Conservation (phyloP, 768 basidiomycete genomes). For the Nidularia pulvinata region DNA sequence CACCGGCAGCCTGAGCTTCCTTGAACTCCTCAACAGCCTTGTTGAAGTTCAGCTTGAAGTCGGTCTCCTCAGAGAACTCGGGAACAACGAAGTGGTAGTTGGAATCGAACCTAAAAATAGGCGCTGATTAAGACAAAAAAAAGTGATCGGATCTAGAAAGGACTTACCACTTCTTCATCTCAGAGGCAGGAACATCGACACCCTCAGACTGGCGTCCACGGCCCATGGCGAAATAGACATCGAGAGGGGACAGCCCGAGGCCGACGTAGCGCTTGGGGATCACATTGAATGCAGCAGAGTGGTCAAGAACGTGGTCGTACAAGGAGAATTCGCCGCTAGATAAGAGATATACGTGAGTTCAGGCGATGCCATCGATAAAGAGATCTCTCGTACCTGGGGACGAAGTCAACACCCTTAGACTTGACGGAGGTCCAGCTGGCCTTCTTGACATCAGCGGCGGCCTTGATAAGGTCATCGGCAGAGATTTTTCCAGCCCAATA, state of each 20-base stretch:
- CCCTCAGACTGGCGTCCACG: constrained; percentile 94
- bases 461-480: constrained; percentile 86
- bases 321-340: constrained; percentile 96
- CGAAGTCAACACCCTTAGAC: constrained; percentile 80
- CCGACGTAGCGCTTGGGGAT: constrained; percentile 94
- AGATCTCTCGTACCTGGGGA: constrained; percentile 74
- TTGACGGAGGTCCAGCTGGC: constrained; percentile 87
- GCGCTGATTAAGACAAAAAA: constrained; percentile 2
- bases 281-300: constrained; percentile 94
- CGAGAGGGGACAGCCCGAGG: constrained; percentile 83
- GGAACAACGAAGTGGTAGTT: constrained; percentile 99
- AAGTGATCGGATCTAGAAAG: neutral
- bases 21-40: constrained; percentile 93
- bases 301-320: constrained; percentile 98
- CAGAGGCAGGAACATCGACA: constrained; percentile 95
- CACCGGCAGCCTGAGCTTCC: constrained; percentile 90
- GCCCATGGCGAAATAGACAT: constrained; percentile 99
- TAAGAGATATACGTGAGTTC: constrained; percentile 9
- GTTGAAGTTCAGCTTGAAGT: constrained; percentile 96
- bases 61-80: constrained; percentile 85
- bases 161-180: constrained; percentile 99
- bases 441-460: constrained; percentile 87
- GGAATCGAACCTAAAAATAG: constrained; percentile 81
- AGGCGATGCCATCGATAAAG: constrained; percentile 9
- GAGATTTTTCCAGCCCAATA: constrained; percentile 96